Percentiles rank a stretch among this genome's conserved stretches.
Conservation (phyloP, 805 yeast species). For the Maudiozyma bulderi region DNA sequence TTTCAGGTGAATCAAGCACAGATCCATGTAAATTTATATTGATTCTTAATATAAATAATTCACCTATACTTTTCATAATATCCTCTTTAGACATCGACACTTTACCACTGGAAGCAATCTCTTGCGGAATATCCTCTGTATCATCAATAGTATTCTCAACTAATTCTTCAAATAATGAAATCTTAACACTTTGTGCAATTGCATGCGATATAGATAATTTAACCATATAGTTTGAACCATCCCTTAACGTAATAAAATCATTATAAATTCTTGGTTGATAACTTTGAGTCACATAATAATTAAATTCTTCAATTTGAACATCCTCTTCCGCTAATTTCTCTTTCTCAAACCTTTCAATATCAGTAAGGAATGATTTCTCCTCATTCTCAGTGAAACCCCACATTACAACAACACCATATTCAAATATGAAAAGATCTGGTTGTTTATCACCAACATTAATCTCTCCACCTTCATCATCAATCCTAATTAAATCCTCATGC, state of each 20-base stretch:
- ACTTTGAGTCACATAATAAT: conserved; percentile 85
- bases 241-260: conserved; percentile 87
- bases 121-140: conserved; percentile 94
- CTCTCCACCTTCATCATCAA: conserved; percentile 94
- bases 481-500: conserved; percentile 44
- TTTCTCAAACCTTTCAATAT: conserved; percentile 81
- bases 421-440: conserved; percentile 80
- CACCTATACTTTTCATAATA: conserved; percentile 96
- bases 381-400: conserved; percentile 91
- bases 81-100: conserved; percentile 90
- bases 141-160: conserved; percentile 96
- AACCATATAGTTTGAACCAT: conserved; percentile 81
- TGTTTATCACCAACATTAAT: conserved; percentile 72
- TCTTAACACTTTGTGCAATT: conserved; percentile 89
- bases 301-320: conserved; percentile 88
- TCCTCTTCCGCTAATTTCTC: conserved; percentile 80
- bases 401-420: conserved; percentile 92
- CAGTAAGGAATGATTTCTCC: conserved; percentile 70
- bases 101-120: conserved; percentile 88
- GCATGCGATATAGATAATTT: conserved; percentile 93
- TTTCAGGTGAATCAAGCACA: conserved; percentile 90
- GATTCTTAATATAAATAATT: conserved; percentile 76
- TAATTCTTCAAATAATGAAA: conserved; percentile 88
- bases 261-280: conserved; percentile 94
- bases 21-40: conserved; percentile 79